Conservation (phyloP, 148 eudicot genomes). For the Salicornia ramosissima region DNA sequence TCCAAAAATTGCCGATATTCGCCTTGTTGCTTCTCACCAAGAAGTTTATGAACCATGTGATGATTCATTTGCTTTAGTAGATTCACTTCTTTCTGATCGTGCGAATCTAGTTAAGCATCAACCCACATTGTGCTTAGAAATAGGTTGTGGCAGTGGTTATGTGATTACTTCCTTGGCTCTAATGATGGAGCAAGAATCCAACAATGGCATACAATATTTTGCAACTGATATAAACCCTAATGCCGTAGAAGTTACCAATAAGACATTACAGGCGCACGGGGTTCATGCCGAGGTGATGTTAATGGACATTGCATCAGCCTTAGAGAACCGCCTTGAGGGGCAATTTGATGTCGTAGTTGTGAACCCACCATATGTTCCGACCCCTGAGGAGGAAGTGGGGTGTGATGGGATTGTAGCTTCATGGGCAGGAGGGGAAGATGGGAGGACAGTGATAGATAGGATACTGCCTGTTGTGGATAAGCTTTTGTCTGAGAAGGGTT, state of each 20-base stretch:
- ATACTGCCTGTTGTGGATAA: slow-evolving; percentile 73
- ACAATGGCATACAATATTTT: slow-evolving; percentile 42
- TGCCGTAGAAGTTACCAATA: slow-evolving; percentile 54
- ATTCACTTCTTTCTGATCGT: slow-evolving; percentile 80
- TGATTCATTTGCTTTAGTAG: slow-evolving; percentile 87
- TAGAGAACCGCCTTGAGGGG: slow-evolving; percentile 54
- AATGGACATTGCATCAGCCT: slow-evolving; percentile 67
- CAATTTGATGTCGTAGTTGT: slow-evolving; percentile 80
- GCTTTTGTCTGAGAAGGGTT: slow-evolving; percentile 75
- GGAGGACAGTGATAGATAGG: slow-evolving; percentile 73
- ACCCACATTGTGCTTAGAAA: slow-evolving; percentile 76
- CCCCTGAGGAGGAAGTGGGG: slow-evolving; percentile 94
- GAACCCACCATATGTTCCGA: slow-evolving; percentile 96
- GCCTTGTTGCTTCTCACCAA: slow-evolving; percentile 72
- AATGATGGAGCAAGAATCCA: slow-evolving; percentile 48
- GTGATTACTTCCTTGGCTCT: slow-evolving; percentile 84
- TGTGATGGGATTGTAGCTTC: slow-evolving; percentile 61
- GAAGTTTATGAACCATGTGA: slow-evolving; percentile 96
- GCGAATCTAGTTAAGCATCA: slow-evolving; percentile 48
- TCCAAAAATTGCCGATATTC: slow-evolving; percentile 59
- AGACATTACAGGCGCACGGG: slow-evolving; percentile 70
- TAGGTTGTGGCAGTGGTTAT: slow-evolving; percentile 97
- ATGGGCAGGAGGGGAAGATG: slow-evolving; percentile 98
- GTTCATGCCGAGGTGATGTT: slow-evolving; percentile 72
- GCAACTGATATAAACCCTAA: slow-evolving; percentile 85